Evolutionary conservation across 495 filamentous ascomycete species (phyloP), one percentile per base, ranked within the genome.

Genomic region (Daldinia concentrica): DNA sequence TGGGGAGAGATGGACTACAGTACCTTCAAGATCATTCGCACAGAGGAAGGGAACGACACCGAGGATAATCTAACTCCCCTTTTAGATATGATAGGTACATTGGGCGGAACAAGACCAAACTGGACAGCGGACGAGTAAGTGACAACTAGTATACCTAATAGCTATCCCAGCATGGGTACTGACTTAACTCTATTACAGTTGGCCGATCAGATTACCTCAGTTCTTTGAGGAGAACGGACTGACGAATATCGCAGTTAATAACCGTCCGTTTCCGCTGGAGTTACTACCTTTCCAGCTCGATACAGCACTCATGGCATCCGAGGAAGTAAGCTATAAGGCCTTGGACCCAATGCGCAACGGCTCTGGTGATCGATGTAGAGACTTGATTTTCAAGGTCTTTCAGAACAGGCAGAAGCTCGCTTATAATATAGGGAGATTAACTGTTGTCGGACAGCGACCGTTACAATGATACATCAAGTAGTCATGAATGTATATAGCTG

Each of bases 1-100:
- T 64, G 62, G 62, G 62, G 54, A 36, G 62, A 66, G 7, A 41
- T 66, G 19, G 58, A 55, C 27, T 58, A 66, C 62, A 66, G 58
- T 4, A 55, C 62, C 2, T 48, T 66, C 27, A 50, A 58, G 50
- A 58, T 27, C 39, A 55, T 48, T 29, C 39, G 11, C 39, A 55
- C 37, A 41, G 37, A 41, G 7, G 37, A 41, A 7, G 37, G 37
- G 14, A 41, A 41, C 0, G 37, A 41, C 17, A 5, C 7, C 6
- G 37, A 41, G n/a, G 37, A 41, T 41, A 6, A 41, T 17, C 37
- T 41, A 41, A 41, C 37, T 41, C 4, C 37, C 4, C 37, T 41
- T 15, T 5, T 41, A 0, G 37, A 41, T 3, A 17, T 41, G 15
- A 41, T 41, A 6, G 37, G 37, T 2, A 41, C 37, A n/a, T 2